Percentiles rank a stretch among this genome's conserved stretches.
Evolutionary conservation across 768 basidiomycete species (phyloP).

Genomic region (Plicaturopsis crispa): DNA sequence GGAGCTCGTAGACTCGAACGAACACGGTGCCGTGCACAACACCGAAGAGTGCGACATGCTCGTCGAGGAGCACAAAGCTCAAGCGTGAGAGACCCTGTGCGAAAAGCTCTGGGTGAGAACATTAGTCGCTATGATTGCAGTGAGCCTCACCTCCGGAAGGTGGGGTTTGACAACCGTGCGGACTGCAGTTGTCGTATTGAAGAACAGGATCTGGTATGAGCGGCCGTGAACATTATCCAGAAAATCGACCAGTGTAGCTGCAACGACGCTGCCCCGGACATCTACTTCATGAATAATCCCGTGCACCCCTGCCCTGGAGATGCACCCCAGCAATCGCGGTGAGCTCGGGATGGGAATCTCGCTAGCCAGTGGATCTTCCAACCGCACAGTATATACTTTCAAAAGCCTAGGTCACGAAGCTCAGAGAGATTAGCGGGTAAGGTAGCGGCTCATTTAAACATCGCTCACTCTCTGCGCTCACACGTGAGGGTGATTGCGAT

Average conservation of each 20-base stretch:
- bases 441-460: background rate
- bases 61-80: constrained; percentile 22
- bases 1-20: constrained; percentile 23
- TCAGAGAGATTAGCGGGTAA: no score
- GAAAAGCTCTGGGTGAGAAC: no score
- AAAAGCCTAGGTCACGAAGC: background rate
- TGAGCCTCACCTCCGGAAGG: constrained; percentile 4
- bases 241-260: constrained; percentile 4
- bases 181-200: constrained; percentile 5
- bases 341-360: background rate
- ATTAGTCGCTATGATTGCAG: no score
- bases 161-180: constrained; percentile 3
- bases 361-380: background rate
- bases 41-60: constrained; percentile 24
- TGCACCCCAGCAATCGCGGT: background rate
- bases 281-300: constrained; percentile 7
- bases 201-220: constrained; percentile 4
- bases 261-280: constrained; percentile 5
- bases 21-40: constrained; percentile 18
- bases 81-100: constrained; percentile 25
- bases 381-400: background rate
- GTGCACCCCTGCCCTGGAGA: background rate
- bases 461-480: no score
- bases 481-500: constrained; percentile 19
- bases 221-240: background rate